Base-by-base conservation (phyloP, 2,329 filamentous ascomycete genomes). In the Pseudocercospora musae region DNA sequence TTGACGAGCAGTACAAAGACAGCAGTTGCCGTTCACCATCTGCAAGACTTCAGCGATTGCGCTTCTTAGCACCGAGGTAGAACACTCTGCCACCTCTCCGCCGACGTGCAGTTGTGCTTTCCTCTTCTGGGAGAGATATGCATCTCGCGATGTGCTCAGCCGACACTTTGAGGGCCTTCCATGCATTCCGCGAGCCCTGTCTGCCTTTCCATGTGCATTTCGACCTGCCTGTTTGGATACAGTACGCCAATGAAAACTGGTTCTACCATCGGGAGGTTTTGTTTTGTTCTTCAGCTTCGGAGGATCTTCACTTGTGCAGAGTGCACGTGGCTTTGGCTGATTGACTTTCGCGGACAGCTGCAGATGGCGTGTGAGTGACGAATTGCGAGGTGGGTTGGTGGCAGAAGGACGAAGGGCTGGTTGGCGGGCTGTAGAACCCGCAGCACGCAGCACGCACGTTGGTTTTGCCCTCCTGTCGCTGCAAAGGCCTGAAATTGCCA, bases 341-440 rank as follows among this genome's bases (percentile, higher is more conserved):
- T 52, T 27, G 52, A 54, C 52, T 54, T 54, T 54, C 15, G 15
- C 6, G 52, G 31, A 54, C 52, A 54, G 25, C 15, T 54, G 50
- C 50, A 54, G 50, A 54, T 37, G 18, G 50, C 25, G 23, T 5
- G 48, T 9, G 20, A 50, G 9, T 54, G 50, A 54, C 50, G 27
- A 54, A n/a, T 40, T 1, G 29, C 29, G 29, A 54, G 48, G 48
- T 54, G 15, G 27, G 52, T 54, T 33, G 52, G 52, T 54, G 52
- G 52, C 52, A 23, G 52, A 54, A 33, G 18, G 29, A 37, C 27
- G 52, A 54, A 20, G 21, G 29, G 29, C 27, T 54, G 29, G 31
- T 54, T 54, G 52, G 52, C 23, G 29, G 29, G 29, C 29, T 21
- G 27, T 18, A n/a, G n/a, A n/a, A n/a, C n/a, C n/a, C n/a, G n/a